Percentiles rank a stretch among this genome's conserved stretches.
Conservation (phyloP, 164 flowering plant species). For the Annona squamosa region DNA sequence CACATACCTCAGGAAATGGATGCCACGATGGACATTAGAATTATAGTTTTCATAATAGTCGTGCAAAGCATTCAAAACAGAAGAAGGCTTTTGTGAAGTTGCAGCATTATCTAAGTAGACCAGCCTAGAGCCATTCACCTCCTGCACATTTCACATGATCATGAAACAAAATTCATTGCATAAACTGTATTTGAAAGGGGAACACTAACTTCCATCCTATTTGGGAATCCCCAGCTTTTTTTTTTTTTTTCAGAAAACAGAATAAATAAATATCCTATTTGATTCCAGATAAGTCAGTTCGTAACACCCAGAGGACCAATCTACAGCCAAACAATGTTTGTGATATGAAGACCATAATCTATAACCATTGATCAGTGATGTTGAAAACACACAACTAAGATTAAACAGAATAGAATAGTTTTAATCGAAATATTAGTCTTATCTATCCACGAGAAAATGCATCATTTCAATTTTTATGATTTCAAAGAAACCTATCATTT, state of each 20-base stretch:
- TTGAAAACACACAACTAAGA: too few species aligned
- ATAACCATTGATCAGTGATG: too few species aligned
- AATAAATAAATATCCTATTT: too few species aligned
- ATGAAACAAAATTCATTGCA: background rate
- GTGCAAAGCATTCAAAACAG: slow-evolving; percentile 60
- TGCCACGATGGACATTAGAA: slow-evolving; percentile 93
- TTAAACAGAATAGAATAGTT: too few species aligned
- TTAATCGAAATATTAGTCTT: too few species aligned
- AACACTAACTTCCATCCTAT: background rate
- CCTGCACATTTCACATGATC: slow-evolving; percentile 25
- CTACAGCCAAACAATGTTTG: too few species aligned
- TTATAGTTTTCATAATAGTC: slow-evolving; percentile 66
- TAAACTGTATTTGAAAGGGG: background rate
- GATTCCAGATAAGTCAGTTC: too few species aligned
- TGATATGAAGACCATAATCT: too few species aligned
- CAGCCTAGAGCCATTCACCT: slow-evolving; percentile 69
- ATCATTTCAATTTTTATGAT: too few species aligned
- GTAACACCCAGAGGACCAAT: too few species aligned
- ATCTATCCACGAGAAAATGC: too few species aligned
- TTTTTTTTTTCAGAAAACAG: background rate
- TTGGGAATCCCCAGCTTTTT: background rate
- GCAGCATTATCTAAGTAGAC: slow-evolving; percentile 97
- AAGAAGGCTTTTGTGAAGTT: slow-evolving; percentile 87
- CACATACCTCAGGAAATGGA: slow-evolving; percentile 73
- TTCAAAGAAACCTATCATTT: too few species aligned